Base-by-base conservation (phyloP, 1,284 basidiomycete genomes). In the Cutaneotrichosporon mucoides region DNA sequence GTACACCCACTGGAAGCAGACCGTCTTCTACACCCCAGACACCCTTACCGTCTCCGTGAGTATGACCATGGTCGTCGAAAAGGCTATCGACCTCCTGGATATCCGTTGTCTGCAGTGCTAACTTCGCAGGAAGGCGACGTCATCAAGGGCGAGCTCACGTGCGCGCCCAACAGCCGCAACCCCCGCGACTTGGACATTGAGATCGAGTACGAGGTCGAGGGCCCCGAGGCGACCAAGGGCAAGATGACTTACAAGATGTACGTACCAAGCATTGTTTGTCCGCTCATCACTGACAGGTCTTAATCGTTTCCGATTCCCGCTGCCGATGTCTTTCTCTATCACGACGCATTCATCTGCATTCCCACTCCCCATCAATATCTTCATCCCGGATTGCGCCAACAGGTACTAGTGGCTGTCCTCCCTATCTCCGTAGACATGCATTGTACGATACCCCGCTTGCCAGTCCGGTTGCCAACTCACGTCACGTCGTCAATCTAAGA, bases 1-100 rank as follows among this genome's bases (percentile, higher is more conserved):
- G 79, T 95, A 96, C 82, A 96, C 93, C 15, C 92, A 95, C 79
- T 94, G 92, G 92, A 96, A 96, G 78, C 92, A 96, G 85, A 95
- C 93, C 57, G 93, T 97, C 42, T 96, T 97, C 81, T 97, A 97
- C 80, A 94, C 93, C 38, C 89, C 90, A 40, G 82, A 86, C 34
- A 92, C 79, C 37, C 63, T 82, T 42, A 80, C 81, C 42, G 76
- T 83, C 53, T 79, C 78, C 48, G 49, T 51, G 76, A 51, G 49
- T 36, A 43, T 11, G 13, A 12, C 24, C 24, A 24, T 24, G 24
- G 24, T 24, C 24, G 24, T 24, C 24, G 24, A 24, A 24, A 24
- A 2, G 24, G 24, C 24, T 24, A 24, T 24, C 24, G 24, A 24
- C 24, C 24, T 24, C 24, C 24, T 24, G 24, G 24, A 24, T 24